phyloP scores from a whole-genome alignment of 1,284 basidiomycete species.

The Lentinus polychrous region DNA sequence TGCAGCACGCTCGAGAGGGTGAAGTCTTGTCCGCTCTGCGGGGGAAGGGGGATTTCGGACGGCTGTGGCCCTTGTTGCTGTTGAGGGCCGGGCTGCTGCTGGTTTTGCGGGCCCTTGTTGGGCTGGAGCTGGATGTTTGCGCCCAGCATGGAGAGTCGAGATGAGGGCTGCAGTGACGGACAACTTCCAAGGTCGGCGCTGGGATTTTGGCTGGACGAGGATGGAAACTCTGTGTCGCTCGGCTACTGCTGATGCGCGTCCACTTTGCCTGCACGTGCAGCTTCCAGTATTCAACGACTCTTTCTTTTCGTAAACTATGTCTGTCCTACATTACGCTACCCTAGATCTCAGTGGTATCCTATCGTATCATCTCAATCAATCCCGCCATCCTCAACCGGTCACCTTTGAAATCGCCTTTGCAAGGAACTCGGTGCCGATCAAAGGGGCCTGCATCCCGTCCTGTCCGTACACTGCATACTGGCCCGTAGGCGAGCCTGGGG shows the following conservation, averaged over 20 bases:
- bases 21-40: conserved; percentile 80
- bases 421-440: conserved; percentile 2
- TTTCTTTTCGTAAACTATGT: too few species aligned
- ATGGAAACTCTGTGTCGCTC: too few species aligned
- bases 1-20: conserved; percentile 94
- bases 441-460: conserved; percentile 2
- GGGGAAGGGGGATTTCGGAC: conserved; percentile 62
- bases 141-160: conserved; percentile 63
- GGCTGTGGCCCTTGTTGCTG: conserved; percentile 49
- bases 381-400: neutral
- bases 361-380: too few species aligned
- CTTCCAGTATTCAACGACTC: too few species aligned
- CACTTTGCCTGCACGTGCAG: too few species aligned
- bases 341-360: too few species aligned
- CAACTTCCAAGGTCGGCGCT: conserved; percentile 15
- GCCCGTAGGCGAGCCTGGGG: neutral
- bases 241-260: conserved; percentile 4
- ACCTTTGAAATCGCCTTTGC: conserved; percentile 6
- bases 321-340: too few species aligned
- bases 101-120: conserved; percentile 32
- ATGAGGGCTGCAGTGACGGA: conserved; percentile 24
- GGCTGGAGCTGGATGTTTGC: conserved; percentile 38
- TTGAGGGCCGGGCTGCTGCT: conserved; percentile 38
- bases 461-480: conserved; percentile 1
- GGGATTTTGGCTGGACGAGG: conserved; percentile 4